Evolutionary conservation across 768 basidiomycete genomes (phyloP).

Genomic region (Tephrocybe sp.): DNA sequence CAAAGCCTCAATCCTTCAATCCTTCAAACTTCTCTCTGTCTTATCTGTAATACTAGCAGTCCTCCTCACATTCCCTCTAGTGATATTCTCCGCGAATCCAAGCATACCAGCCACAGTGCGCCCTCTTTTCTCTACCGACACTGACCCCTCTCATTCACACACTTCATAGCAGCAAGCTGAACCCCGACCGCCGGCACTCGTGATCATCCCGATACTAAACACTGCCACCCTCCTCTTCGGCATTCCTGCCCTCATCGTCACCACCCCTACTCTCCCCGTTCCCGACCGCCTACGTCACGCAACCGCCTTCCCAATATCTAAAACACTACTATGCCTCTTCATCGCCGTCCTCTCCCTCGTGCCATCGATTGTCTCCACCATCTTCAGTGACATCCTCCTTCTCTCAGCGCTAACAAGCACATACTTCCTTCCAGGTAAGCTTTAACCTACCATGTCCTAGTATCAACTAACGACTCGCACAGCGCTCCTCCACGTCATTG

Average conservation of each 20-base stretch:
- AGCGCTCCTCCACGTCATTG: slow-evolving; percentile 77
- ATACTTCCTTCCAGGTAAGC: slow-evolving; percentile 62
- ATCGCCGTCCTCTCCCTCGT: slow-evolving; percentile 47
- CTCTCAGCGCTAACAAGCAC: slow-evolving; percentile 54
- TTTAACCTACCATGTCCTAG: neutral
- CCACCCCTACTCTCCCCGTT: slow-evolving; percentile 52
- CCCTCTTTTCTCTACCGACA: no score
- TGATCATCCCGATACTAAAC: slow-evolving; percentile 42
- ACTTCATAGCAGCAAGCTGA: slow-evolving; percentile 6
- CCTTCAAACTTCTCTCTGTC: slow-evolving; percentile 58
- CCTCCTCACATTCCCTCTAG: slow-evolving; percentile 55
- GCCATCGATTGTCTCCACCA: slow-evolving; percentile 33
- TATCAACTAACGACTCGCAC: neutral
- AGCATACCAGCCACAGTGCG: slow-evolving; percentile 38
- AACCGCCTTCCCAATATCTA: slow-evolving; percentile 45
- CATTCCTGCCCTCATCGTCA: slow-evolving; percentile 59
- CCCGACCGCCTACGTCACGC: slow-evolving; percentile 41
- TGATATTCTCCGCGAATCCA: slow-evolving; percentile 52
- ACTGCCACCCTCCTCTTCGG: slow-evolving; percentile 55
- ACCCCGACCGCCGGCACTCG: slow-evolving; percentile 22
- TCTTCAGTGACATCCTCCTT: slow-evolving; percentile 50
- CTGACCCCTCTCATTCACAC: neutral
- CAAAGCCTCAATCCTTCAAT: slow-evolving; percentile 49
- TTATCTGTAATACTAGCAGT: slow-evolving; percentile 49
- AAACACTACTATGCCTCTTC: slow-evolving; percentile 38